Conservation (phyloP, 2,329 filamentous ascomycete species). For the Fusarium miscanthi region DNA sequence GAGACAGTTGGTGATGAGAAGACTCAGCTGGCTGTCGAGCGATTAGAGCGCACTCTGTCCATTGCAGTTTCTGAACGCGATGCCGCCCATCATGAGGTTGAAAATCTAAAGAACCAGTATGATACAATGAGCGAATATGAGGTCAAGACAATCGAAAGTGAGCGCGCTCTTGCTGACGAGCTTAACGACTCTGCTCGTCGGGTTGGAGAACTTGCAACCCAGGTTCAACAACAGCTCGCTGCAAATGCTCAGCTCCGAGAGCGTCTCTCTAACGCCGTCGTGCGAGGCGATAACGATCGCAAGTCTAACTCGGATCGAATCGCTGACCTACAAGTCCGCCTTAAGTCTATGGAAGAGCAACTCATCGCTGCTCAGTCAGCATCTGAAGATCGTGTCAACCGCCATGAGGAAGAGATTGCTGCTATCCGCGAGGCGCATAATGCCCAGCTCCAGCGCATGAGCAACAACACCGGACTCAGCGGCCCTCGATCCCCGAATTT, state of each 20-base stretch:
- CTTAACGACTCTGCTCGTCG: conserved; percentile 78
- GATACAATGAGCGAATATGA: conserved; percentile 67
- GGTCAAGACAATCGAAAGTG: conserved; percentile 65
- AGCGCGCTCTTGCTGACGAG: conserved; percentile 74
- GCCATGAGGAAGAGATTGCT: conserved; percentile 87
- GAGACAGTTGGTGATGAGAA: conserved; percentile 64
- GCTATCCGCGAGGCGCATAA: conserved; percentile 81
- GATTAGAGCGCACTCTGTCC: conserved; percentile 75
- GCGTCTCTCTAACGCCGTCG: conserved; percentile 82
- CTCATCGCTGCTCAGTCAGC: conserved; percentile 84
- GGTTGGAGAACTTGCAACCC: conserved; percentile 80
- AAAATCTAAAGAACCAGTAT: conserved; percentile 71
- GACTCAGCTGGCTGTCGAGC: conserved; percentile 70
- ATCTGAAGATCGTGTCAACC: conserved; percentile 84
- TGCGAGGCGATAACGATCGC: conserved; percentile 86
- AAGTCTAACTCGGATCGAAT: conserved; percentile 84
- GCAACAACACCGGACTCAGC: conserved; percentile 55
- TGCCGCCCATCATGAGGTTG: conserved; percentile 73
- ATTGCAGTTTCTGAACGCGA: conserved; percentile 78
- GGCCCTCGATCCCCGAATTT: conserved; percentile 50
- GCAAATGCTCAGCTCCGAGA: conserved; percentile 79
- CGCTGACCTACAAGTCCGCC: conserved; percentile 81
- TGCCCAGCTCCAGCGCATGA: conserved; percentile 79
- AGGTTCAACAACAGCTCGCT: conserved; percentile 84
- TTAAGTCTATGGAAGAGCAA: conserved; percentile 85